These are phyloP conservation scores for Exophiala oligosperma DNA, from an alignment of 2,329 filamentous ascomycete genomes.

Conservation along the genomic window DNA sequence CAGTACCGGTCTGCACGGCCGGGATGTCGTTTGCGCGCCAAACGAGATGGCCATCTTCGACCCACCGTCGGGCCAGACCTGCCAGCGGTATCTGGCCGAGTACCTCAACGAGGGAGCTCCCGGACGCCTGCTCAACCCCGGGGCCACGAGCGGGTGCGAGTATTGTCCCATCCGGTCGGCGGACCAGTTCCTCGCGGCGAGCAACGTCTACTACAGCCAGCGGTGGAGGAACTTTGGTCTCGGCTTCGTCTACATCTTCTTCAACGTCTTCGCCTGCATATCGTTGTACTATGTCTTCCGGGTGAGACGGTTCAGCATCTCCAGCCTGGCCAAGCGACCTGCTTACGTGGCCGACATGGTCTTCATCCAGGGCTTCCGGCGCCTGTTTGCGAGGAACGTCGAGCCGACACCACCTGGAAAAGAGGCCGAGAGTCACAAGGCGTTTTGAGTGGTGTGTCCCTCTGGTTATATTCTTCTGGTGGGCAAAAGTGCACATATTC, in stretches of 20 bases:
- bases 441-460: constrained; percentile 7
- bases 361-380: constrained; percentile 14
- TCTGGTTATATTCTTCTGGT: not conserved
- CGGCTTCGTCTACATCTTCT: constrained; percentile 70
- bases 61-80: constrained; percentile 60
- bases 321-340: constrained; percentile 17
- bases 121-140: constrained; percentile 60
- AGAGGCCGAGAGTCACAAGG: constrained; percentile 20
- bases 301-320: constrained; percentile 30
- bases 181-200: constrained; percentile 43
- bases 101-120: constrained; percentile 53
- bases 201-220: constrained; percentile 56
- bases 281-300: constrained; percentile 54
- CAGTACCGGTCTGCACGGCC: constrained; percentile 67
- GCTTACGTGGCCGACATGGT: constrained; percentile 18
- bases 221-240: constrained; percentile 85
- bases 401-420: constrained; percentile 21
- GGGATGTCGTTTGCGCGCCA: constrained; percentile 62
- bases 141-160: constrained; percentile 55
- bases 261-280: constrained; percentile 61
- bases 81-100: constrained; percentile 57
- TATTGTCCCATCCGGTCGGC: constrained; percentile 43
- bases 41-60: constrained; percentile 60
- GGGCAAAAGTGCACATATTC: not conserved
- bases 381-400: constrained; percentile 19